phyloP scores from a whole-genome alignment of 805 yeast genomes.

The Starmerella powellii region DNA sequence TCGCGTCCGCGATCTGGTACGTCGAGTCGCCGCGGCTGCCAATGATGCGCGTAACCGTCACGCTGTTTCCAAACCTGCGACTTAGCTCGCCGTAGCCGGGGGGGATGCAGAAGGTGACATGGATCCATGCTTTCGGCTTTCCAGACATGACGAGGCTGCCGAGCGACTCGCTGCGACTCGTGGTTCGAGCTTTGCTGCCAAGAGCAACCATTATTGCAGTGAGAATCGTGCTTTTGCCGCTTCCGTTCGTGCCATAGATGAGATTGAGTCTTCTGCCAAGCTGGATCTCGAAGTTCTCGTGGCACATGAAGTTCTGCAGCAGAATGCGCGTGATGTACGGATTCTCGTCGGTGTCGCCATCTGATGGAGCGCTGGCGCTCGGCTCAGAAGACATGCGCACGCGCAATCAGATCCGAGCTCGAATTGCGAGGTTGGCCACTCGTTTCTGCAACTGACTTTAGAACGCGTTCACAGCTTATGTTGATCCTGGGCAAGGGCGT shows the following conservation, averaged over 20 bases:
- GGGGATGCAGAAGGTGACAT: constrained; percentile 40
- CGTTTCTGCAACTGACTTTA: too few species aligned
- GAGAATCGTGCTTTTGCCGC: constrained; percentile 79
- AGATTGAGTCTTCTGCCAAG: constrained; percentile 75
- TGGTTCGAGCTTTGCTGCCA: constrained; percentile 78
- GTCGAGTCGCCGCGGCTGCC: constrained; percentile 38
- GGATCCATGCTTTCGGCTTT: constrained; percentile 50
- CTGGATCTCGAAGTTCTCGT: constrained; percentile 59
- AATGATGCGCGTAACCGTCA: constrained; percentile 58
- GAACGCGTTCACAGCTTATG: too few species aligned
- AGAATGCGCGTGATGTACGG: constrained; percentile 46
- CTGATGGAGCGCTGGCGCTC: too few species aligned
- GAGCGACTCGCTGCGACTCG: constrained; percentile 69
- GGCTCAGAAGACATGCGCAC: too few species aligned
- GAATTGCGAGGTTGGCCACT: too few species aligned
- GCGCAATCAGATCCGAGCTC: too few species aligned
- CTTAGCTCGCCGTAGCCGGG: constrained; percentile 59
- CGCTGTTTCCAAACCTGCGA: constrained; percentile 53
- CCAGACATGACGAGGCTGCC: constrained; percentile 70
- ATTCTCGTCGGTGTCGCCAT: too few species aligned
- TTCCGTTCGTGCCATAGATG: constrained; percentile 81
- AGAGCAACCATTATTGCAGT: constrained; percentile 80
- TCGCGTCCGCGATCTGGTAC: constrained; percentile 44
- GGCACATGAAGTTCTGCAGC: constrained; percentile 38
- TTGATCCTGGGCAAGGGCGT: too few species aligned